Percentiles rank a stretch among this genome's conserved stretches.
Evolutionary conservation across 257 asterid species (phyloP).

Genomic region (Anisodus tanguticus): DNA sequence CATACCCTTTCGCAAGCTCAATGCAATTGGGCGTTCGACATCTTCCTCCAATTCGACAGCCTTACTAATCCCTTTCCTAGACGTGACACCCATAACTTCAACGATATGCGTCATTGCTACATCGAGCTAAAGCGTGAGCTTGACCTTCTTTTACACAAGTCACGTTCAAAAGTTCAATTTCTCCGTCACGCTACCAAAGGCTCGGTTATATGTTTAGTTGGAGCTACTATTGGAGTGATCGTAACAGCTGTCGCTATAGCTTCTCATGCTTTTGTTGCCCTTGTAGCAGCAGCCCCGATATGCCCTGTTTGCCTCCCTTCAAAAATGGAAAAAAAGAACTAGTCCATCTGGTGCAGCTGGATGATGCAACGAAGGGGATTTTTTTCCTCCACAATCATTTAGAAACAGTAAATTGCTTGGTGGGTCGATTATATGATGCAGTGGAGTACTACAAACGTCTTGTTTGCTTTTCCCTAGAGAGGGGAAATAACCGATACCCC

Average conservation of each 20-base stretch:
- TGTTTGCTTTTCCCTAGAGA: conserved; percentile 64
- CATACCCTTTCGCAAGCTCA: conserved; percentile 59
- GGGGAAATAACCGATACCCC: conserved; percentile 65
- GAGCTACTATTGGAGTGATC: conserved; percentile 62
- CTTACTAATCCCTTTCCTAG: conserved; percentile 62
- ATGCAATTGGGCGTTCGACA: conserved; percentile 55
- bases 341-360: conserved; percentile 67
- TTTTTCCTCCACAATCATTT: conserved; percentile 69
- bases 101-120: conserved; percentile 64
- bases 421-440: conserved; percentile 54
- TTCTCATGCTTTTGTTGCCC: conserved; percentile 58
- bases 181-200: conserved; percentile 50
- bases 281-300: conserved; percentile 46
- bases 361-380: conserved; percentile 75
- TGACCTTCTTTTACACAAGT: conserved; percentile 52
- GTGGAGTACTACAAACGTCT: conserved; percentile 60
- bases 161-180: conserved; percentile 52
- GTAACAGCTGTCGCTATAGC: conserved; percentile 69
- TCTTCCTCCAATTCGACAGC: conserved; percentile 59
- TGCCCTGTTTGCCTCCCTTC: conserved; percentile 44
- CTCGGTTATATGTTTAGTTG: conserved; percentile 59
- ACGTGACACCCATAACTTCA: conserved; percentile 52
- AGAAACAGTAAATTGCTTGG: conserved; percentile 74
- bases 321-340: conserved; percentile 51
- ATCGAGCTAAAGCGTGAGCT: conserved; percentile 63